Conservation (phyloP, 352 stramenopile genomes). For the Elongisporangium anandrum region DNA sequence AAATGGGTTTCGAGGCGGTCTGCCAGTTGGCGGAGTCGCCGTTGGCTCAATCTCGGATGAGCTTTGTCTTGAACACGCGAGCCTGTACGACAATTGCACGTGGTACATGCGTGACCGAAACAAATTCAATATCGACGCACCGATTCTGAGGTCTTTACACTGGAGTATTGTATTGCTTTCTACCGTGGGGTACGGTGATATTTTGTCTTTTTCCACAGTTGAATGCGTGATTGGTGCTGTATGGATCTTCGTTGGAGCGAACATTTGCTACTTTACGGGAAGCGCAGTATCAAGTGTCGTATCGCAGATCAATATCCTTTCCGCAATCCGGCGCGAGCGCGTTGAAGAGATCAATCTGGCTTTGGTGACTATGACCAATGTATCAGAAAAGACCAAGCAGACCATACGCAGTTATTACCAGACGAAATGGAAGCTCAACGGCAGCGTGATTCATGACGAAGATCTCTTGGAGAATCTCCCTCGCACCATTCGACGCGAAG, state of each 20-base stretch:
- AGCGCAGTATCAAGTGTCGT: slow-evolving; percentile 55
- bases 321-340: slow-evolving; percentile 38
- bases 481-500: slow-evolving; percentile 28
- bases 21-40: slow-evolving; percentile 24
- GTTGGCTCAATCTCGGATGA: slow-evolving; percentile 26
- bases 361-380: slow-evolving; percentile 32
- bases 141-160: slow-evolving; percentile 54
- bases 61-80: slow-evolving; percentile 46
- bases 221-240: slow-evolving; percentile 51
- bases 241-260: slow-evolving; percentile 72
- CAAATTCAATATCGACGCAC: slow-evolving; percentile 50
- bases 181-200: slow-evolving; percentile 68
- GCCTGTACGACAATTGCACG: slow-evolving; percentile 50
- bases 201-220: slow-evolving; percentile 49
- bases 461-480: slow-evolving; percentile 49
- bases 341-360: slow-evolving; percentile 62
- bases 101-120: slow-evolving; percentile 72
- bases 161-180: slow-evolving; percentile 74
- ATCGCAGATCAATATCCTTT: slow-evolving; percentile 43
- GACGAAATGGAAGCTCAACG: slow-evolving; percentile 72
- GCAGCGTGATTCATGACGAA: slow-evolving; percentile 43
- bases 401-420: slow-evolving; percentile 60
- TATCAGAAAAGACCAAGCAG: slow-evolving; percentile 44
- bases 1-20: slow-evolving; percentile 32
- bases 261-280: slow-evolving; percentile 71